Base-by-base conservation (phyloP, 306 rosid genomes). In the Heteromeles arbutifolia region DNA sequence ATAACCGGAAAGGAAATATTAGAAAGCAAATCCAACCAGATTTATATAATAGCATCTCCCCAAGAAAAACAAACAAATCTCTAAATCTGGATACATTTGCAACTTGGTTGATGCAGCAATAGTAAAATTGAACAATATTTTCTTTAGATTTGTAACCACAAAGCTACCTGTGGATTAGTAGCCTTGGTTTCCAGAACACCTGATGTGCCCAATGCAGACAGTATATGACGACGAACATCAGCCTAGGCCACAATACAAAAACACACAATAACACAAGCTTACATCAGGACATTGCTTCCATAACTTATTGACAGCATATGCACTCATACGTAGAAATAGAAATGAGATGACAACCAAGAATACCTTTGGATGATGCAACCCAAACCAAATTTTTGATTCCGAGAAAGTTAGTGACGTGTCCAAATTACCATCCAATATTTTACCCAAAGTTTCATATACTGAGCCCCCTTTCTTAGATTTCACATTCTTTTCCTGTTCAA, bases 281-380 rank as follows among this genome's bases (percentile, higher is more conserved):
- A 74, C 37, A 41, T 6, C 13, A 44, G 63, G n/a, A 11, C 67
- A 73, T 74, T 52, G 8, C 50, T 45, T 37, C 45, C 72, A 54
- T 48, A 82, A 15, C 58, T 65, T 78, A 77, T 59, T 17, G 25
- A 44, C 7, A 72, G 73, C 26, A 86, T 50, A 75, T 71, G 74
- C 37, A 67, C 34, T 65, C 15, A 4, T 32, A 77, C 71, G 22
- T 59, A 52, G 43, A 28, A 28, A 78, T 59, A 74, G 12, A 17
- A 72, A 82, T 31, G 31, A 17, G 37, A 52, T 44, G 73, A 25
- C 22, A 70, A 43, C 18, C 39, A 39, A 41, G 17, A 11, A 79
- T 82, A 94, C 98, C 96, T 88, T 88, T 0, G 98, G 97, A 83
- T 94, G 97, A 78, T 88, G 88, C 85, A 94, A 82, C 82, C 86